These are phyloP conservation scores for Salix purpurea DNA, from an alignment of 345 rosid genomes.

Conservation along the genomic window DNA sequence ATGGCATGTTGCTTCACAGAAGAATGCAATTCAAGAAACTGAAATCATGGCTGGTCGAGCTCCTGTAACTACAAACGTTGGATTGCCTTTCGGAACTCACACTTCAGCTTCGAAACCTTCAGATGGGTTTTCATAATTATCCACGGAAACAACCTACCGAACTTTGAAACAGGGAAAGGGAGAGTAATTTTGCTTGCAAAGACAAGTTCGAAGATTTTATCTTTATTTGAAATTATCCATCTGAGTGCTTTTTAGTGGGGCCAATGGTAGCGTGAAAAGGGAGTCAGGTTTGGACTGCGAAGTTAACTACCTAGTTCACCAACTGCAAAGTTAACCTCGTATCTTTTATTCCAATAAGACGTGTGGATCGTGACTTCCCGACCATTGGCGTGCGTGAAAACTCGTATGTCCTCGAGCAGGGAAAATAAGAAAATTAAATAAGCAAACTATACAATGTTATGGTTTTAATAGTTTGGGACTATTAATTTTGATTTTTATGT, in stretches of 20 bases:
- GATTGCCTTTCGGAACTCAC: no score
- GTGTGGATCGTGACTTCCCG: neutral
- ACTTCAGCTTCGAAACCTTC: neutral
- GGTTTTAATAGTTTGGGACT: no score
- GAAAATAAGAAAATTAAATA: no score
- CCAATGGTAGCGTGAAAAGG: neutral
- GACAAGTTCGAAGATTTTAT: neutral
- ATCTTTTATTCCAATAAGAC: neutral
- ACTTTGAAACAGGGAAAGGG: neutral
- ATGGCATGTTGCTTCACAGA: no score
- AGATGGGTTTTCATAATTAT: neutral
- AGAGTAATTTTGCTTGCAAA: neutral
- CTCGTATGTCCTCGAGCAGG: neutral
- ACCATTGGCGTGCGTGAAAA: neutral
- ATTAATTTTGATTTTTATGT: no score
- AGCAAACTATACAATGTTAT: neutral
- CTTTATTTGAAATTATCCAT: neutral
- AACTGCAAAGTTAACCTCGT: neutral
- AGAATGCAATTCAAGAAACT: no score
- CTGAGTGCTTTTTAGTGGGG: neutral
- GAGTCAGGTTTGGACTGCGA: neutral
- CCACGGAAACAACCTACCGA: neutral
- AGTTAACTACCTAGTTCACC: neutral
- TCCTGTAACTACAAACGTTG: no score
- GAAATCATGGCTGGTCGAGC: no score